Evolutionary conservation across 2,329 filamentous ascomycete species (phyloP), one percentile per base, ranked within the genome.

Genomic region (Balansia obtecta): DNA sequence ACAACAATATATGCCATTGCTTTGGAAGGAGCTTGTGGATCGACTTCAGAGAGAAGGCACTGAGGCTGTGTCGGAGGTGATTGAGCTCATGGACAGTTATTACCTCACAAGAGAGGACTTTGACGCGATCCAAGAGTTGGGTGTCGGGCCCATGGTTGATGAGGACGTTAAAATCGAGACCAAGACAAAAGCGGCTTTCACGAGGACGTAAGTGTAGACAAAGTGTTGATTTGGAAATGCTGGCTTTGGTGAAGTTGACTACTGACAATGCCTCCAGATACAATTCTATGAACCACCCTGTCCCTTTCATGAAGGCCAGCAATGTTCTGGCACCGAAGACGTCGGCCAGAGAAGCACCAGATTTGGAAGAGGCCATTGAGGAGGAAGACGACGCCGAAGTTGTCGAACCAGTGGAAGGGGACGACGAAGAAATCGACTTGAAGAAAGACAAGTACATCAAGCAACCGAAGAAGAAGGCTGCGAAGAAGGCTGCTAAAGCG

Each of bases 401-500:
- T 30, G 68, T 80, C 1, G 76, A 79, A 37, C 64, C 71, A 3
- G 77, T 70, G 1, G 79, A 81, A 41, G 80, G 75, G 1, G 83
- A 83, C 0, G 85, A 87, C 4, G 84, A 86, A 0, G 86, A 89
- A 49, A 71, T 82, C n/a, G 88, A 95, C 63, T 66, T 97, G 48
- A 88, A 85, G 61, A 95, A 91, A 63, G 93, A 98, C 68, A 97
- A 96, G 67, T 96, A 95, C 61, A 90, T 97, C 64, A 95, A 93
- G 66, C 78, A 85, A 63, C 88, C 91, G 12, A 96, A 95, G 74
- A 81, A 80, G 61, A 78, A 80, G 63, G 39, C 60, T 7, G 61
- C 67, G n/a, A 72, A 72, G 60, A 72, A 70, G 56, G 54, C 65
- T 0, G 68, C 53, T 43, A 74, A 73, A 42, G 68, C 69, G 12